Conservation (phyloP, 768 basidiomycete species). For the Boletales sp. region DNA sequence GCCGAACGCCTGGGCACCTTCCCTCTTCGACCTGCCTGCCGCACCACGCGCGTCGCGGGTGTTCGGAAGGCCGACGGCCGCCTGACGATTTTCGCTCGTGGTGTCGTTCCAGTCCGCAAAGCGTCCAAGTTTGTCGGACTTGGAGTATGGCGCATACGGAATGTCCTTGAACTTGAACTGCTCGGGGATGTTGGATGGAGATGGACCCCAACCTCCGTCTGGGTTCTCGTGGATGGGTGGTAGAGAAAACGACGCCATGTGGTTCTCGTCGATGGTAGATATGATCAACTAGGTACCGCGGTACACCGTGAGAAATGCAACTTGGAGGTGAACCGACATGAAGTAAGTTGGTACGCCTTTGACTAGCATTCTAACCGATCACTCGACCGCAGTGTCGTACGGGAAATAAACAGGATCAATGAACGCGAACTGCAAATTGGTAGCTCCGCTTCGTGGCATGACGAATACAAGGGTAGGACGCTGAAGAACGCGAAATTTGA, state of each 20-base stretch:
- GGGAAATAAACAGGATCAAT: constrained; percentile 93
- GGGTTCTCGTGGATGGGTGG: constrained; percentile 89
- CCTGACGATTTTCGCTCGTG: constrained; percentile 59
- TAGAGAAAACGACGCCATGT: constrained; percentile 79
- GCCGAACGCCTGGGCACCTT: constrained; percentile 83
- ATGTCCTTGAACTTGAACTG: constrained; percentile 99
- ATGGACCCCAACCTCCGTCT: constrained; percentile 91
- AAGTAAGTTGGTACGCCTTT: constrained; percentile 50
- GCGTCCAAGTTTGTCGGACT: constrained; percentile 96
- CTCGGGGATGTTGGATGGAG: constrained; percentile 77
- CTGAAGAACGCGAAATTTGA: not conserved
- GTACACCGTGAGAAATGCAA: constrained; percentile 21
- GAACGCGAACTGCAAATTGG: constrained; percentile 84
- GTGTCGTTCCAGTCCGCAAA: constrained; percentile 97
- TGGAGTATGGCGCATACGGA: constrained; percentile 97
- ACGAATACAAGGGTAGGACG: constrained; percentile 78
- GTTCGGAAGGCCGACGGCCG: constrained; percentile 45
- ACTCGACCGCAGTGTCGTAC: constrained; percentile 63
- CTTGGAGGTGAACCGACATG: constrained; percentile 43
- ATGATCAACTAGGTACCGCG: constrained; percentile 11
- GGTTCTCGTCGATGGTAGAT: constrained; percentile 12
- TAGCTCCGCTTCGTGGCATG: constrained; percentile 82
- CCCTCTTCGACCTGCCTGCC: constrained; percentile 59
- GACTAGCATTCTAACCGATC: constrained; percentile 5
- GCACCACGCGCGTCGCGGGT: constrained; percentile 50